phyloP scores from a whole-genome alignment of 495 filamentous ascomycete genomes.

The Penicillium coffeae region DNA sequence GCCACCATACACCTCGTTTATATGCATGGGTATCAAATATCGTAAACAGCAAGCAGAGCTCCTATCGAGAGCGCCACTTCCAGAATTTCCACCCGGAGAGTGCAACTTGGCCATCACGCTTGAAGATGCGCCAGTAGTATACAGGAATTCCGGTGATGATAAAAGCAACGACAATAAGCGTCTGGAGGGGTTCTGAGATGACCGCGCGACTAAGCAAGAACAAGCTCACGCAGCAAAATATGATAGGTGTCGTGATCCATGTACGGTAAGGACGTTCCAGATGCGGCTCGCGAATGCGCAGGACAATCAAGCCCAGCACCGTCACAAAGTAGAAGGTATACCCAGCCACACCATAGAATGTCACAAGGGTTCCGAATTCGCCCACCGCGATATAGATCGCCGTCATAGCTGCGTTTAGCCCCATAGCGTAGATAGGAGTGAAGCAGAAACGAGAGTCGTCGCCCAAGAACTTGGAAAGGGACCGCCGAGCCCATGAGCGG shows the following conservation, averaged over 20 bases:
- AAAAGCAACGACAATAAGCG: conserved; percentile 78
- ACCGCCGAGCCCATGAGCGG: conserved; percentile 55
- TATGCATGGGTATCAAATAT: conserved; percentile 32
- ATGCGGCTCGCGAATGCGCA: conserved; percentile 82
- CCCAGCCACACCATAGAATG: conserved; percentile 94
- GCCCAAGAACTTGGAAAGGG: conserved; percentile 55
- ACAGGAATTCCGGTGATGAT: conserved; percentile 79
- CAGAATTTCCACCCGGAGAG: conserved; percentile 59
- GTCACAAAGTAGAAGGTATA: conserved; percentile 97
- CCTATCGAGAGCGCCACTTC: conserved; percentile 37
- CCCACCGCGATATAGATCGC: conserved; percentile 75
- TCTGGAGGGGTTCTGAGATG: conserved; percentile 86
- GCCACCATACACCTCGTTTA: conserved; percentile 25
- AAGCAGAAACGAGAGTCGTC: conserved; percentile 59
- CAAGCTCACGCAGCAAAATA: conserved; percentile 96
- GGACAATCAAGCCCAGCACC: conserved; percentile 85
- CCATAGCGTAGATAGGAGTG: conserved; percentile 87
- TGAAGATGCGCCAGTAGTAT: conserved; percentile 80
- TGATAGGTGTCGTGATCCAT: conserved; percentile 95
- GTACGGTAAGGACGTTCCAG: conserved; percentile 88
- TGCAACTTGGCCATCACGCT: conserved; percentile 41
- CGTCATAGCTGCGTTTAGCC: conserved; percentile 72
- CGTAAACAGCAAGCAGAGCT: conserved; percentile 6
- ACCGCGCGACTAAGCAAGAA: conserved; percentile 85
- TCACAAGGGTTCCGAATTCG: conserved; percentile 86